Evolutionary conservation across 441 rosid species (phyloP).

Genomic region (Adansonia madagascariensis): DNA sequence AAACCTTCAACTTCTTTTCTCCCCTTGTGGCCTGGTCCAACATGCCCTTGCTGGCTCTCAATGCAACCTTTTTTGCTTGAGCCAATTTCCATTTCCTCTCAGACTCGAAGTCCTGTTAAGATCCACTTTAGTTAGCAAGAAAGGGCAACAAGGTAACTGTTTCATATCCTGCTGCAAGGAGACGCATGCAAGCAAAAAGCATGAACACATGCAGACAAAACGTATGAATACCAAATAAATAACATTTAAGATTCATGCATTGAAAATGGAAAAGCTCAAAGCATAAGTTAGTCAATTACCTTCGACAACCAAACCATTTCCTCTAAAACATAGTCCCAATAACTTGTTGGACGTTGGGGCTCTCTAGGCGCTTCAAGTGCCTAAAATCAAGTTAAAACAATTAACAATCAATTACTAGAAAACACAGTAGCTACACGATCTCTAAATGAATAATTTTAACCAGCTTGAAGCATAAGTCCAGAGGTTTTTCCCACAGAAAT

Average conservation of each 20-base stretch:
- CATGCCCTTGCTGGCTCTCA: conserved; percentile 97
- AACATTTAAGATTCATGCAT: background rate
- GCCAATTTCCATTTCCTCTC: conserved; percentile 99
- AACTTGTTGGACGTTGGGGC: conserved; percentile 90
- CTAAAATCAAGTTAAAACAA: conserved; percentile 43
- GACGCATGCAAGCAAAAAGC: background rate
- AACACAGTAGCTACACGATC: background rate
- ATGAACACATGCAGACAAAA: background rate
- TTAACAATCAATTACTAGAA: conserved; percentile 15
- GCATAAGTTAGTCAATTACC: conserved; percentile 55
- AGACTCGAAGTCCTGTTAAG: conserved; percentile 89
- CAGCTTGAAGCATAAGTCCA: background rate
- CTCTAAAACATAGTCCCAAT: conserved; percentile 98
- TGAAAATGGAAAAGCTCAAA: background rate
- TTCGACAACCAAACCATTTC: conserved; percentile 99
- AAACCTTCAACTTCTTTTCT: conserved; percentile 96
- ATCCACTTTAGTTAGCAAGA: conserved; percentile 38
- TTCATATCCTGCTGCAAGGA: background rate
- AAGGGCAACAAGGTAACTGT: conserved; percentile 18
- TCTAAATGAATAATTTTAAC: background rate
- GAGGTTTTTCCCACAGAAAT: background rate
- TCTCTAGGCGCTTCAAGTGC: conserved; percentile 96
- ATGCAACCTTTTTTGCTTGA: conserved; percentile 94
- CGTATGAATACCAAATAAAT: background rate
- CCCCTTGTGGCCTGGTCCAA: conserved; percentile 89